These are phyloP conservation scores for Populus hybrid DNA, from an alignment of 441 rosid species.

Conservation along the genomic window DNA sequence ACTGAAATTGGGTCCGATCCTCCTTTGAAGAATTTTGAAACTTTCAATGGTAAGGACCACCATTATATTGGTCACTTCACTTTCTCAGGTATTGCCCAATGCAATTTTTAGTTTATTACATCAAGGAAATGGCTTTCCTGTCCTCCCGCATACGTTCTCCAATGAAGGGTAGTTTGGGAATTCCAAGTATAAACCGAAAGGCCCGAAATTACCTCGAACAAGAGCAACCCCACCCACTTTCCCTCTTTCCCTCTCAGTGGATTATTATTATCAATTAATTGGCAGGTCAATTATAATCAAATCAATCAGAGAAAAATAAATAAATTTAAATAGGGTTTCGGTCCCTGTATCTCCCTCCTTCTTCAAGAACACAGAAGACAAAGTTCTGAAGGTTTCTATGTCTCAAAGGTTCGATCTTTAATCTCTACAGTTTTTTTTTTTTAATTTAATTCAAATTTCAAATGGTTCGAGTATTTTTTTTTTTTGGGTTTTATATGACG, in stretches of 20 bases:
- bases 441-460: too few relatives aligned
- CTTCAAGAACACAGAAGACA: neutral
- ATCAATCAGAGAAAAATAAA: neutral
- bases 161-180: neutral
- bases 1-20: neutral
- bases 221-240: neutral
- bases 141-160: neutral
- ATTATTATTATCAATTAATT: too few relatives aligned
- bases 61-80: neutral
- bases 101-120: neutral
- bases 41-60: neutral
- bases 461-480: too few relatives aligned
- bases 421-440: neutral
- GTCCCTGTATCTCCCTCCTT: neutral
- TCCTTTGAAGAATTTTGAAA: neutral
- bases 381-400: neutral
- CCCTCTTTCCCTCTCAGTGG: neutral
- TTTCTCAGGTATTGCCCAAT: neutral
- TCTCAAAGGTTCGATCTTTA: neutral
- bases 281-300: neutral
- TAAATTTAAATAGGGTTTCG: neutral
- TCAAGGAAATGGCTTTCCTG: neutral
- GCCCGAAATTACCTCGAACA: neutral
- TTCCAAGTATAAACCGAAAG: neutral
- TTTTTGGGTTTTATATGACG: too few relatives aligned